phyloP scores from a whole-genome alignment of 2,329 filamentous ascomycete species.

The Pezicula radicicola region DNA sequence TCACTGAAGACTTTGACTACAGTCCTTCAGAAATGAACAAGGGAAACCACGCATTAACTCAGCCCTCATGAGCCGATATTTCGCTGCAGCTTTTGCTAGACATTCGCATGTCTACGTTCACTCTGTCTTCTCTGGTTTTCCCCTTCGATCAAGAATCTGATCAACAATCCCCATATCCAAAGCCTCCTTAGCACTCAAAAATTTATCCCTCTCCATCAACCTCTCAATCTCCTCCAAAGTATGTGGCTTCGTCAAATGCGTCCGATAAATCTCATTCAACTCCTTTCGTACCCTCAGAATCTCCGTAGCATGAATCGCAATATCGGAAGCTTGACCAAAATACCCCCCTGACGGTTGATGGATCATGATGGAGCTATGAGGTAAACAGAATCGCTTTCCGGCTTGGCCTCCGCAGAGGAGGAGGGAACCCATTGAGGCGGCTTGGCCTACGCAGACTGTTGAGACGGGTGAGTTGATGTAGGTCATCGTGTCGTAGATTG shows the following conservation, averaged over 20 bases:
- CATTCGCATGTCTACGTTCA: neutral
- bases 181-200: slow-evolving; percentile 85
- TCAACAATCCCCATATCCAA: slow-evolving; percentile 89
- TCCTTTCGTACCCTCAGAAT: slow-evolving; percentile 83
- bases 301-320: slow-evolving; percentile 95
- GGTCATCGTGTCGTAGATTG: slow-evolving; percentile 98
- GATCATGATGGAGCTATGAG: slow-evolving; percentile 95
- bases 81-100: neutral
- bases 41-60: too few relatives aligned
- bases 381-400: slow-evolving; percentile 83
- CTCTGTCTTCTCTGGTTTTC: slow-evolving; percentile 9
- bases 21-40: too few relatives aligned
- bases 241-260: slow-evolving; percentile 82
- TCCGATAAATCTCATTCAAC: slow-evolving; percentile 85
- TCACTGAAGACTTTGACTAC: too few relatives aligned
- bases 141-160: slow-evolving; percentile 72
- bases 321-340: slow-evolving; percentile 69
- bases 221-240: slow-evolving; percentile 81
- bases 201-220: slow-evolving; percentile 96
- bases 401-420: slow-evolving; percentile 82
- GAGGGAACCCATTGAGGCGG: slow-evolving; percentile 91
- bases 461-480: slow-evolving; percentile 93
- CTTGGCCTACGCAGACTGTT: slow-evolving; percentile 92
- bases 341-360: slow-evolving; percentile 86
- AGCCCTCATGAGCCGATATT: neutral